Percentiles rank a stretch among this genome's conserved stretches.
These are phyloP conservation scores for Byssoonygena ceratinophila DNA, from an alignment of 2,329 filamentous ascomycete species.

Conservation along the genomic window DNA sequence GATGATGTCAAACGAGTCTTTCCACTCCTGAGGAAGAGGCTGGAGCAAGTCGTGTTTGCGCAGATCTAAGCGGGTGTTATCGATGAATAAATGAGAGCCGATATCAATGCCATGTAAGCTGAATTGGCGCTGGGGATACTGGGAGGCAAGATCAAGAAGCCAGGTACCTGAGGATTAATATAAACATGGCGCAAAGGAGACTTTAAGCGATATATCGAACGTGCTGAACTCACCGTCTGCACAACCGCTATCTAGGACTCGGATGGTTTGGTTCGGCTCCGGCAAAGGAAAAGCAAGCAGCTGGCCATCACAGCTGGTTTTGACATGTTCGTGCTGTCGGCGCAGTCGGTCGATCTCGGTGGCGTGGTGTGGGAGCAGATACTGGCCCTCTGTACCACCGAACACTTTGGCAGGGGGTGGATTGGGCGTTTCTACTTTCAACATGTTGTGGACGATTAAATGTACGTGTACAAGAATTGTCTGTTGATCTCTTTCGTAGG, in stretches of 20 bases:
- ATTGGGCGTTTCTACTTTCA: not conserved
- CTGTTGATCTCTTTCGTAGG: not conserved
- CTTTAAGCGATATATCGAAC: not conserved
- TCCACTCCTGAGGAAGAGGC: conserved; percentile 5
- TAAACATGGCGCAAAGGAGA: not conserved
- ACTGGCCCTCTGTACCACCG: not conserved
- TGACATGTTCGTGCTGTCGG: conserved; percentile 8
- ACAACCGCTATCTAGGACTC: not conserved
- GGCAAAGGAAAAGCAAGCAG: not conserved
- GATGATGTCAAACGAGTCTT: conserved; percentile 5
- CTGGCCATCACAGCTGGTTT: not conserved
- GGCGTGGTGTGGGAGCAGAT: not conserved
- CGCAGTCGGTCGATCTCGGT: conserved; percentile 6
- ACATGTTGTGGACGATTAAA: not conserved
- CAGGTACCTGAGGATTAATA: not conserved
- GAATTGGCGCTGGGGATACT: not conserved
- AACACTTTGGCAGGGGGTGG: not conserved
- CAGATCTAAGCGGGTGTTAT: not conserved
- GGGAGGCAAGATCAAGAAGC: conserved; percentile 8
- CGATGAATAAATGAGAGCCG: not conserved
- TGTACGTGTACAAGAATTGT: not conserved
- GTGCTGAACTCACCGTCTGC: not conserved
- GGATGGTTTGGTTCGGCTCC: not conserved
- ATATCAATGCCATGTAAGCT: not conserved
- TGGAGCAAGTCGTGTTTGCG: not conserved